phyloP scores from a whole-genome alignment of 257 asterid species.

The Primulina tabacum region DNA sequence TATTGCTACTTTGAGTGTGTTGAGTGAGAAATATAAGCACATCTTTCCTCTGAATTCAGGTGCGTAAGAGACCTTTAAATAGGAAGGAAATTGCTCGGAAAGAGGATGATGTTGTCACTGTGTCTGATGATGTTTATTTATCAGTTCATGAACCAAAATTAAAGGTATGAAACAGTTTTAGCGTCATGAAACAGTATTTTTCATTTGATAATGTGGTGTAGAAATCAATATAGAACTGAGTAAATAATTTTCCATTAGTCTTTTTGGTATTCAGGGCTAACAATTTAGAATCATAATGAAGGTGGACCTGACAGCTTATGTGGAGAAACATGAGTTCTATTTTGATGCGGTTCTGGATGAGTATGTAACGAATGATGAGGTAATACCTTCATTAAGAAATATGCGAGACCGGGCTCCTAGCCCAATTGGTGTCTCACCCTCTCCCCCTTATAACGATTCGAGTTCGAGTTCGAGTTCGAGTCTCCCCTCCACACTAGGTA shows the following conservation, averaged over 20 bases:
- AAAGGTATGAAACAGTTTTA: conserved; percentile 53
- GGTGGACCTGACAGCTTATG: conserved; percentile 99
- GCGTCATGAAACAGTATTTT: conserved; percentile 16
- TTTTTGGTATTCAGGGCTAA: conserved; percentile 30
- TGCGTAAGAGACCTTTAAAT: conserved; percentile 95
- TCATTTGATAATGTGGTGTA: conserved; percentile 6
- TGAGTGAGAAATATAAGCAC: conserved; percentile 19
- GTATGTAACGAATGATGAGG: conserved; percentile 93
- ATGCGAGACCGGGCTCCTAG: too few relatives aligned
- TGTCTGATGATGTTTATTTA: conserved; percentile 66
- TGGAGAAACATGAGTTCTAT: conserved; percentile 94
- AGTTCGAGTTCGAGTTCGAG: too few relatives aligned
- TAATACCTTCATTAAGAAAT: conserved; percentile 29
- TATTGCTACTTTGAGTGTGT: conserved; percentile 19
- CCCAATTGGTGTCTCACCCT: too few relatives aligned
- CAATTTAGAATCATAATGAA: conserved; percentile 34
- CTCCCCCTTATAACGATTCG: too few relatives aligned
- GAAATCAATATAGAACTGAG: conserved; percentile 1
- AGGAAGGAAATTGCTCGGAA: conserved; percentile 86
- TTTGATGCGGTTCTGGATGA: conserved; percentile 97
- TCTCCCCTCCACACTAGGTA: too few relatives aligned
- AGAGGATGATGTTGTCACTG: conserved; percentile 88
- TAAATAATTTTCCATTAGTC: conserved; percentile 6
- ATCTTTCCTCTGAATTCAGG: conserved; percentile 44
- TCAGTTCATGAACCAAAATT: conserved; percentile 86